Base-by-base conservation (phyloP, 1,284 basidiomycete genomes). In the Baeospora myosura region DNA sequence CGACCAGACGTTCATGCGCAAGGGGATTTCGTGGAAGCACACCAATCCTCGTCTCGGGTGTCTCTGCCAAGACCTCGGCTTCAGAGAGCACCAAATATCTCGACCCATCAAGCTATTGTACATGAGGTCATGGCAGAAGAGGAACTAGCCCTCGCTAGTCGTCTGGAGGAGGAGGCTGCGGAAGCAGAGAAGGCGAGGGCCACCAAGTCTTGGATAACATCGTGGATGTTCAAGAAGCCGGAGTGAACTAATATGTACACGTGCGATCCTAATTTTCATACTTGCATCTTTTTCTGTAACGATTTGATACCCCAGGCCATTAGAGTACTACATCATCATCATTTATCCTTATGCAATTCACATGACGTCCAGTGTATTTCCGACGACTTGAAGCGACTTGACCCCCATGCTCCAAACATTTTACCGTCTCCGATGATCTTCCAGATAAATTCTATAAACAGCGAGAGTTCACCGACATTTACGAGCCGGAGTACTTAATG, bases 111-210 rank as follows among this genome's bases (percentile, higher is more conserved):
- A 45, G 81, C 79, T 8, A 78, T 86, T 31, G 65, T 72, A 38
- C 69, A 72, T 33, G 81, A 84, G 52, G 74, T 81, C 23, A 64
- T 83, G 39, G 78, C 72, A 25, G 81, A 86, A 55, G 81, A 84
- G 56, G 64, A 69, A 41, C 64, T 71, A 22, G 79, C 72, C 3
- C 61, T 72, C n/a, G 66, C 66, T 28, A 66, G 74, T 47, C 66
- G 74, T 34, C 51, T 75, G 39, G 64, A 73, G 47, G 68, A 70
- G 42, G 79, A 82, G 55, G 59, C 70, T 47, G 68, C 64, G n/a
- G 72, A 79, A 50, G 70, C 65, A 22, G 62, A 69, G 31, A 65
- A 65, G 50, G 61, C 65, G 20, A 63, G 61, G 40, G 61, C 62
- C 29, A 64, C 65, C 20, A 72, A 69, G 44, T 73, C 76, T 18